Evolutionary conservation across 208 protist species (phyloP).

Genomic region (Crithidia sp.): DNA sequence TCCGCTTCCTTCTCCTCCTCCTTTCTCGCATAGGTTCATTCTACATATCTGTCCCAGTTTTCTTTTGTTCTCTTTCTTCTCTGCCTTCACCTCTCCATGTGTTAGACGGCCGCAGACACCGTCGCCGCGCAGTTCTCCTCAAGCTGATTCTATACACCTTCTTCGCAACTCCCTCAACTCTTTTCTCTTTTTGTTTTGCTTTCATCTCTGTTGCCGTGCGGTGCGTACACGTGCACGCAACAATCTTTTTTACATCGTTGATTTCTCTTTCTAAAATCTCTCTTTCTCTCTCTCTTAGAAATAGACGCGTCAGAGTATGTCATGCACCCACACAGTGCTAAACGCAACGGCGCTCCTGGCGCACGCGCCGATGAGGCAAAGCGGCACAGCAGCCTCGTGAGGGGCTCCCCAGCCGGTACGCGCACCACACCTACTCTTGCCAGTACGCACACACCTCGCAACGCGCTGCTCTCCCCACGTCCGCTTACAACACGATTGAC

Average conservation of each 20-base stretch:
- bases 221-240: no score
- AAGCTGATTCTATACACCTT: no score
- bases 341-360: neutral
- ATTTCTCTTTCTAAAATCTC: neutral
- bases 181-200: no score
- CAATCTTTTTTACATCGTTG: neutral
- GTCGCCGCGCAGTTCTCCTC: no score
- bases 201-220: no score
- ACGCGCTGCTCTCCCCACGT: neutral
- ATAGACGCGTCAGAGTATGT: neutral
- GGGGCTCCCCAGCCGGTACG: neutral
- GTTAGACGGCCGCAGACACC: neutral
- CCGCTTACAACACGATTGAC: neutral
- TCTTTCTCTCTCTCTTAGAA: neutral
- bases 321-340: neutral
- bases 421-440: no score
- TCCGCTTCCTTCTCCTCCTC: no score
- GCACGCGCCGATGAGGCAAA: neutral
- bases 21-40: no score
- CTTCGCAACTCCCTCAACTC: no score
- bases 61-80: neutral
- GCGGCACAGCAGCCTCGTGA: neutral
- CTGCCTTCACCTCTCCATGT: neutral
- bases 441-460: neutral
- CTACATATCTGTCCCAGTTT: no score